Percentiles rank a stretch among this genome's conserved stretches.
Conservation (phyloP, 805 yeast species). For the Brettanomyces nanus region DNA sequence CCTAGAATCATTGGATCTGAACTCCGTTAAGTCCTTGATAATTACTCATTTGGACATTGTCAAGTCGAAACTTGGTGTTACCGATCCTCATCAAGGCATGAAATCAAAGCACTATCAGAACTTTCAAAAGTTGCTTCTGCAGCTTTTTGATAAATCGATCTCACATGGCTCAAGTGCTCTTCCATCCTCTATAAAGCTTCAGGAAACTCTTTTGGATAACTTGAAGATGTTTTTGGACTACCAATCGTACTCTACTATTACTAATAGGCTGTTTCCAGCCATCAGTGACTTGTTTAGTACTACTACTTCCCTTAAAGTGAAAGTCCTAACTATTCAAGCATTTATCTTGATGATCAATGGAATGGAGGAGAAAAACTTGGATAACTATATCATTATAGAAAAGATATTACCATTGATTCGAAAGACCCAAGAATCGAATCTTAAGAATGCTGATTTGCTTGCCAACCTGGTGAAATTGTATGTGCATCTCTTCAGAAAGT, state of each 20-base stretch:
- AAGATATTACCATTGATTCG: slow-evolving; percentile 70
- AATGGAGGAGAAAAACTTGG: slow-evolving; percentile 45
- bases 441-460: slow-evolving; percentile 23
- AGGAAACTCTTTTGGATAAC: slow-evolving; percentile 25
- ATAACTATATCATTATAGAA: slow-evolving; percentile 63
- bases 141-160: slow-evolving; percentile 27
- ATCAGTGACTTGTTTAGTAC: slow-evolving; percentile 68
- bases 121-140: slow-evolving; percentile 23
- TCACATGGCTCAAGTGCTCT: slow-evolving; percentile 8
- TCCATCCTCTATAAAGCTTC: slow-evolving; percentile 20
- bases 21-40: slow-evolving; percentile 23
- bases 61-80: slow-evolving; percentile 22
- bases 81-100: slow-evolving; percentile 12
- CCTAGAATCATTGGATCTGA: slow-evolving; percentile 18
- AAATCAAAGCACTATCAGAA: slow-evolving; percentile 16
- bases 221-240: slow-evolving; percentile 24
- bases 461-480: slow-evolving; percentile 23
- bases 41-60: slow-evolving; percentile 22
- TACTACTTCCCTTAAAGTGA: slow-evolving; percentile 77
- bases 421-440: slow-evolving; percentile 26
- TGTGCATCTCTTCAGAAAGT: slow-evolving; percentile 20
- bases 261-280: slow-evolving; percentile 67
- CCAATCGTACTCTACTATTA: slow-evolving; percentile 45
- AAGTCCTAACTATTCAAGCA: slow-evolving; percentile 55
- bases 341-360: slow-evolving; percentile 45